Evolutionary conservation across 2,329 filamentous ascomycete species (phyloP).

Genomic region (Pseudogymnoascus sp.): DNA sequence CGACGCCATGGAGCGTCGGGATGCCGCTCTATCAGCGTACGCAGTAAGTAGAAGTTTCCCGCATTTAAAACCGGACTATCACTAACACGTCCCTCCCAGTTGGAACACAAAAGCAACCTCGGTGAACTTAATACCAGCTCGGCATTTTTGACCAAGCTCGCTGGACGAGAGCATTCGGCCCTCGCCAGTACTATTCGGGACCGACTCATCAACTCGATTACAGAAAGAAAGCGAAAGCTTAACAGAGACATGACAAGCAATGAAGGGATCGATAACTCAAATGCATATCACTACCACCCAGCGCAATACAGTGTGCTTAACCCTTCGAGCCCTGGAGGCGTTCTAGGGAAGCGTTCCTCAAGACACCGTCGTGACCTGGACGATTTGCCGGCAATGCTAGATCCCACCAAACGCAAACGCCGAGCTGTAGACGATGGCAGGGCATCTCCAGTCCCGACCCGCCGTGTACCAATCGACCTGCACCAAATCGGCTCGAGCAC

Average conservation of each 20-base stretch:
- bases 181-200: constrained; percentile 54
- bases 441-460: constrained; percentile 51
- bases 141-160: constrained; percentile 53
- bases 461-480: constrained; percentile 42
- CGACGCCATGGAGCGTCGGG: constrained; percentile 76
- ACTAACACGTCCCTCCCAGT: constrained; percentile 34
- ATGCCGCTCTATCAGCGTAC: constrained; percentile 71
- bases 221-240: constrained; percentile 54
- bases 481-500: constrained; percentile 43
- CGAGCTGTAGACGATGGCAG: constrained; percentile 49
- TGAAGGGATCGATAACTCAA: constrained; percentile 54
- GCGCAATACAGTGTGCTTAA: constrained; percentile 60
- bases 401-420: constrained; percentile 54
- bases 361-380: constrained; percentile 51
- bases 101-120: constrained; percentile 54
- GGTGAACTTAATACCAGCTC: constrained; percentile 51
- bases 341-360: constrained; percentile 54
- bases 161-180: constrained; percentile 51
- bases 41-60: constrained; percentile 50
- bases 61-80: constrained; percentile 8
- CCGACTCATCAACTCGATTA: constrained; percentile 57
- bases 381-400: constrained; percentile 45
- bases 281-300: constrained; percentile 55
- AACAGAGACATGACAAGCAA: constrained; percentile 59
- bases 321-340: constrained; percentile 53